Conservation (phyloP, 352 stramenopile species). For the Phytophthora podocarpi region DNA sequence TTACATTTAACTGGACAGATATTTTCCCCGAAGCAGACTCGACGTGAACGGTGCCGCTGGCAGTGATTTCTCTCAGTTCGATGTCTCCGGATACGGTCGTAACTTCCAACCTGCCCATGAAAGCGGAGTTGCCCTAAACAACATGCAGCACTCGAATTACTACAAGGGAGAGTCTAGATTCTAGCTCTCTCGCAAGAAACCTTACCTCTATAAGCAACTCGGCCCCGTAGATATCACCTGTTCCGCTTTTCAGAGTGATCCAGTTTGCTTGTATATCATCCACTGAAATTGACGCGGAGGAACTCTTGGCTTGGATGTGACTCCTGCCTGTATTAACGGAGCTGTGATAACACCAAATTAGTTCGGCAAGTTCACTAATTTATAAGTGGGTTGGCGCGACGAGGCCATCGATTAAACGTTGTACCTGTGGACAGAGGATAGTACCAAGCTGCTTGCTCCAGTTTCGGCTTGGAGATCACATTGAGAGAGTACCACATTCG, state of each 20-base stretch:
- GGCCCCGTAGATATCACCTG: constrained; percentile 49
- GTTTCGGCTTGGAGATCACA: constrained; percentile 59
- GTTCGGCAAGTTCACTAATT: background rate
- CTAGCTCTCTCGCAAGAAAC: background rate
- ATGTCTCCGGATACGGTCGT: constrained; percentile 64
- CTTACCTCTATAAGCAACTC: constrained; percentile 45
- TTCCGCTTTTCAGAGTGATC: constrained; percentile 51
- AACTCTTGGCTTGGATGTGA: constrained; percentile 48
- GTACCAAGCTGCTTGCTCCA: constrained; percentile 49
- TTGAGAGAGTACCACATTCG: constrained; percentile 52
- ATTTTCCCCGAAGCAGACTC: constrained; percentile 74
- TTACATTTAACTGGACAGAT: constrained; percentile 54
- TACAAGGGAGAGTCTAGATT: no score
- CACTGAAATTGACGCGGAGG: constrained; percentile 52
- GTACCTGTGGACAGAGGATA: constrained; percentile 51
- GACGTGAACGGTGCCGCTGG: constrained; percentile 61
- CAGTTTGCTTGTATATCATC: constrained; percentile 58
- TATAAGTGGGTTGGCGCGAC: no score
- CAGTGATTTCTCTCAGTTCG: constrained; percentile 49
- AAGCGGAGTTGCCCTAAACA: constrained; percentile 58
- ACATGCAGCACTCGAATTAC: no score
- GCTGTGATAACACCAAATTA: constrained; percentile 26
- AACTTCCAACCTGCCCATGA: constrained; percentile 72
- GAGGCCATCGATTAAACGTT: background rate
- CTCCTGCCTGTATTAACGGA: constrained; percentile 55